Percentiles rank a stretch among this genome's conserved stretches.
Conservation (phyloP, 495 filamentous ascomycete genomes). For the Hypoxylon intermedium region DNA sequence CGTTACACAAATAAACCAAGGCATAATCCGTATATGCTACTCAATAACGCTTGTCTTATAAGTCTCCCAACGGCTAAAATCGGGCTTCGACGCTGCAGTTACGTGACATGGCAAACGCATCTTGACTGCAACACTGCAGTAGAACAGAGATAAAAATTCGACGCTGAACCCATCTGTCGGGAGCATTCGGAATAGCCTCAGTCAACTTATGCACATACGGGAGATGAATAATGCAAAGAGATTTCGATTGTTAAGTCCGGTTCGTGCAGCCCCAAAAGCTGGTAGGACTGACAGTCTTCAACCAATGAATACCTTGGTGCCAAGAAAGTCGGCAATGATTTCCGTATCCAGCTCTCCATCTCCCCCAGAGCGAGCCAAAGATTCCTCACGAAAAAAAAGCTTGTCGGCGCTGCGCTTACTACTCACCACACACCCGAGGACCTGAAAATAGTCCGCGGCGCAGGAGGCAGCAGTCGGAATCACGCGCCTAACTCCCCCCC, state of each 20-base stretch:
- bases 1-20: too few relatives aligned
- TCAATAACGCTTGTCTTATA: too few relatives aligned
- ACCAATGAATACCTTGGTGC: constrained; percentile 29
- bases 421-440: constrained; percentile 21
- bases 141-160: not conserved
- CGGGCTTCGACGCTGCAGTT: not conserved
- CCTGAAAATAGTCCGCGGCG: constrained; percentile 15
- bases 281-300: constrained; percentile 5
- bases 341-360: constrained; percentile 26
- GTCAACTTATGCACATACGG: constrained; percentile 1
- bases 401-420: constrained; percentile 36
- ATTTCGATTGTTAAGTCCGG: constrained; percentile 1
- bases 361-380: constrained; percentile 9
- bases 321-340: constrained; percentile 34
- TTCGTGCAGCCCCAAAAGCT: constrained; percentile 13
- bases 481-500: constrained; percentile 27
- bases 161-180: constrained; percentile 7
- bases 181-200: constrained; percentile 25
- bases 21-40: not conserved
- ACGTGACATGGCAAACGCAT: not conserved
- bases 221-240: constrained; percentile 15
- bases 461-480: constrained; percentile 26
- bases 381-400: constrained; percentile 16
- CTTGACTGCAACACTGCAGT: constrained; percentile 1
- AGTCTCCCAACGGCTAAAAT: not conserved